phyloP scores from a whole-genome alignment of 768 basidiomycete species.

The Agrocybe pediades region DNA sequence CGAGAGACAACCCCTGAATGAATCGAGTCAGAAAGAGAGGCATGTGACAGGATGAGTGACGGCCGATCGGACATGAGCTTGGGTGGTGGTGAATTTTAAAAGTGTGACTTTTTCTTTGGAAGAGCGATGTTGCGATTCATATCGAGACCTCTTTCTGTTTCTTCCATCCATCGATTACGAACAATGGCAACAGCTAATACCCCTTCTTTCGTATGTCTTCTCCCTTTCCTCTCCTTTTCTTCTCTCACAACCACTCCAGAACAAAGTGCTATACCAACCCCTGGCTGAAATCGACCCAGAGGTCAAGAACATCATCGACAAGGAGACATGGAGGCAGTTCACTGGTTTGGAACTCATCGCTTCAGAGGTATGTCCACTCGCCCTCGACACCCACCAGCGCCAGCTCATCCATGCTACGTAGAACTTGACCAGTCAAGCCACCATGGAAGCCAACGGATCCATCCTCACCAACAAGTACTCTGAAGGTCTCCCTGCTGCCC shows the following conservation, averaged over 20 bases:
- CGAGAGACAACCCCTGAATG: too few species aligned
- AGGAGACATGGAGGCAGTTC: slow-evolving; percentile 98
- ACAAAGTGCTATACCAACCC: slow-evolving; percentile 87
- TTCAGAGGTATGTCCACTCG: slow-evolving; percentile 71
- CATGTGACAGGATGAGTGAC: too few species aligned
- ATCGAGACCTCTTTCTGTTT: slow-evolving; percentile 37
- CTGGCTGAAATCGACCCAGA: slow-evolving; percentile 92
- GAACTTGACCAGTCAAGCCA: slow-evolving; percentile 95
- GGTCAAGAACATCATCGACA: slow-evolving; percentile 97
- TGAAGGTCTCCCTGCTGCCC: slow-evolving; percentile 96
- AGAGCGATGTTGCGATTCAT: slow-evolving; percentile 41
- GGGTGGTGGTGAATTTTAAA: too few species aligned
- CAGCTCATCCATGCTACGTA: slow-evolving; percentile 28
- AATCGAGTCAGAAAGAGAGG: too few species aligned
- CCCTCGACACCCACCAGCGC: background rate
- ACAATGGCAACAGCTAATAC: slow-evolving; percentile 64
- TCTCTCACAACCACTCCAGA: slow-evolving; percentile 47
- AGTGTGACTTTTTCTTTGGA: too few species aligned
- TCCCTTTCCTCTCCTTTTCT: background rate
- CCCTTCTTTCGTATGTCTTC: slow-evolving; percentile 58
- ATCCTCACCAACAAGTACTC: slow-evolving; percentile 99
- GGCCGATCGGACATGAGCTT: too few species aligned
- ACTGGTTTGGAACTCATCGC: slow-evolving; percentile 98
- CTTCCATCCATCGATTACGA: slow-evolving; percentile 30
- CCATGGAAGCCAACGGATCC: slow-evolving; percentile 98